Evolutionary conservation across 257 asterid species (phyloP).

Genomic region (Galeopsis tetrahit): DNA sequence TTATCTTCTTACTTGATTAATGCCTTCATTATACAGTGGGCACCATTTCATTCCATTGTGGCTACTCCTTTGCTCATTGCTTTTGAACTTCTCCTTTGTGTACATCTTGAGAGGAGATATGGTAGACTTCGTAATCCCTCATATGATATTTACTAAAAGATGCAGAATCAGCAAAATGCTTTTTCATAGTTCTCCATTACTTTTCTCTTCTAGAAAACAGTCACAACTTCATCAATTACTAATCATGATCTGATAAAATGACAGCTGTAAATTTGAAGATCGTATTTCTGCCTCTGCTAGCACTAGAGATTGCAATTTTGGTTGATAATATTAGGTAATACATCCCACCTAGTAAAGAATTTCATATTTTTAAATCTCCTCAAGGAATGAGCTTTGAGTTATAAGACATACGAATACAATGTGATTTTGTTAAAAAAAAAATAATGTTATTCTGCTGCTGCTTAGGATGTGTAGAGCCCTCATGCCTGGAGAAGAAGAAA

Average conservation of each 20-base stretch:
- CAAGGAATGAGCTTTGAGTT: constrained; percentile 16
- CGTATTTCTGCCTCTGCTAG: constrained; percentile 86
- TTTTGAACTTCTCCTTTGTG: constrained; percentile 91
- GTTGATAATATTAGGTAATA: constrained; percentile 85
- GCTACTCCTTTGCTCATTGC: constrained; percentile 92
- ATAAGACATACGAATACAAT: constrained; percentile 11
- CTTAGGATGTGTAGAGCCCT: constrained; percentile 91
- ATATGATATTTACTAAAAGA: constrained; percentile 19
- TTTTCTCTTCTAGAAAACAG: neutral
- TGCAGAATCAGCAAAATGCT: neutral
- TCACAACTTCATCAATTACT: constrained; percentile 23
- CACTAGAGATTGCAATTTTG: constrained; percentile 80
- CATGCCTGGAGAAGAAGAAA: constrained; percentile 97
- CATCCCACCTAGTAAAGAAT: constrained; percentile 25
- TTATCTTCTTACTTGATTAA: constrained; percentile 1
- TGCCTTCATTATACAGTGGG: constrained; percentile 69
- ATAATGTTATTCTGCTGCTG: constrained; percentile 23
- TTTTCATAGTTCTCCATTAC: constrained; percentile 11
- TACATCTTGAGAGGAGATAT: constrained; percentile 65
- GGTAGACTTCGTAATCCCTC: constrained; percentile 53
- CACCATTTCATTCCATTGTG: constrained; percentile 86
- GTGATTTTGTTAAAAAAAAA: constrained; percentile 3
- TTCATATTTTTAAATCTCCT: constrained; percentile 11
- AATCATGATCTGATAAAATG: constrained; percentile 39
- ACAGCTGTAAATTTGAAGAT: constrained; percentile 92